phyloP scores from a whole-genome alignment of 2,329 filamentous ascomycete genomes.

The Fusarium sp. region DNA sequence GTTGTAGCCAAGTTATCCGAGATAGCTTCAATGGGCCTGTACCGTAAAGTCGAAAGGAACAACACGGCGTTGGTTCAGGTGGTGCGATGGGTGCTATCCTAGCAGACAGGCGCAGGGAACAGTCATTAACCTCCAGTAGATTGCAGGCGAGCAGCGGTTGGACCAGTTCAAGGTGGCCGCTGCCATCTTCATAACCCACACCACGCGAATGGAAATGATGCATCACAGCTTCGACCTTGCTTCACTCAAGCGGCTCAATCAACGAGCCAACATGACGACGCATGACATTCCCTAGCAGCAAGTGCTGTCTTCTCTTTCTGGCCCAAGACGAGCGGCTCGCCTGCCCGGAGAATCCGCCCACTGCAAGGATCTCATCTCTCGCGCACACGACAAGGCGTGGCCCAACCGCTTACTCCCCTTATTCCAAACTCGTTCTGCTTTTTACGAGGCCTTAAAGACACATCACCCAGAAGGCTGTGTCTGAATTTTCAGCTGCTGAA shows the following conservation, averaged over 20 bases:
- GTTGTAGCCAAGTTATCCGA: too few relatives aligned
- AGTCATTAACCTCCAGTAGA: neutral
- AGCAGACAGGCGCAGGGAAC: slow-evolving; percentile 9
- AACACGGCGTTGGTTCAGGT: slow-evolving; percentile 15
- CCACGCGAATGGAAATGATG: slow-evolving; percentile 19
- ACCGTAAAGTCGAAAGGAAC: too few relatives aligned
- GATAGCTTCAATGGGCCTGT: too few relatives aligned
- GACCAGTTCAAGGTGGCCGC: neutral
- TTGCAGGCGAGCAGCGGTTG: slow-evolving; percentile 10
- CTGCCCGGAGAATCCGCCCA: slow-evolving; percentile 23
- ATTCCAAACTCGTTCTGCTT: slow-evolving; percentile 21
- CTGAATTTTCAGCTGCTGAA: neutral
- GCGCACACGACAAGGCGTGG: slow-evolving; percentile 39
- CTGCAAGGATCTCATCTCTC: slow-evolving; percentile 35
- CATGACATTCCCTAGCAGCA: slow-evolving; percentile 21
- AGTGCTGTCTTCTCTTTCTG: slow-evolving; percentile 12
- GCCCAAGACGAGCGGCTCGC: slow-evolving; percentile 5
- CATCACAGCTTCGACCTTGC: slow-evolving; percentile 4
- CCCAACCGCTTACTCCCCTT: slow-evolving; percentile 26
- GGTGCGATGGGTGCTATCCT: slow-evolving; percentile 17
- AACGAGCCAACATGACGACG: slow-evolving; percentile 2
- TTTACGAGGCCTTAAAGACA: slow-evolving; percentile 19
- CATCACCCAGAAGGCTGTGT: slow-evolving; percentile 5
- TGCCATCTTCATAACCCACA: neutral
- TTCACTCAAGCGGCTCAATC: slow-evolving; percentile 15